phyloP scores from a whole-genome alignment of 2,329 filamentous ascomycete genomes.

The Zasmidium cellare region DNA sequence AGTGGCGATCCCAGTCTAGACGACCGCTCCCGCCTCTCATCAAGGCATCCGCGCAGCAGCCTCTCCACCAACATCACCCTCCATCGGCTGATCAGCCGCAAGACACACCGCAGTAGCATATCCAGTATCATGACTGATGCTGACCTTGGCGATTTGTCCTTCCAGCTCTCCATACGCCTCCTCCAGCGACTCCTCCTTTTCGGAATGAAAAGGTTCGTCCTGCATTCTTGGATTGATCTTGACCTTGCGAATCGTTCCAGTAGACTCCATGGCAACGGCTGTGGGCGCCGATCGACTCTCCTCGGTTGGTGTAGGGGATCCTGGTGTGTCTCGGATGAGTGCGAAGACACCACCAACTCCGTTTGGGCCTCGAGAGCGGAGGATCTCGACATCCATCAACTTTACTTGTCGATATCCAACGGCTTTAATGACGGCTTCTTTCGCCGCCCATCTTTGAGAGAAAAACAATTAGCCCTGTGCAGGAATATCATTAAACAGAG shows the following conservation, averaged over 20 bases:
- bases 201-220: no score
- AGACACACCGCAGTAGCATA: conserved; percentile 74
- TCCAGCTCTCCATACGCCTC: conserved; percentile 8
- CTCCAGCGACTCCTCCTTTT: background rate
- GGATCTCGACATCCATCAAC: conserved; percentile 43
- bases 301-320: background rate
- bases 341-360: conserved; percentile 74
- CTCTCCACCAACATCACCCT: conserved; percentile 33
- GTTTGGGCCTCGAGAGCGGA: conserved; percentile 36
- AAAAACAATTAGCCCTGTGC: background rate
- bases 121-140: conserved; percentile 84
- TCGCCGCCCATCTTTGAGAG: conserved; percentile 47
- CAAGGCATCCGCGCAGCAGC: conserved; percentile 22
- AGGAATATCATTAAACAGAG: background rate
- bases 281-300: background rate
- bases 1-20: no score
- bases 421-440: conserved; percentile 52
- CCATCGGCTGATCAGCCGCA: conserved; percentile 39
- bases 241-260: background rate
- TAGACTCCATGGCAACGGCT: background rate
- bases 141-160: conserved; percentile 65
- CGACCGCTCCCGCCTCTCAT: no score
- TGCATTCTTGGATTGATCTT: no score
- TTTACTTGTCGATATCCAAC: conserved; percentile 29
- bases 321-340: conserved; percentile 28